These are phyloP conservation scores for Nakaseomyces uthaithaninus DNA, from an alignment of 1,139 yeast species.

Conservation along the genomic window DNA sequence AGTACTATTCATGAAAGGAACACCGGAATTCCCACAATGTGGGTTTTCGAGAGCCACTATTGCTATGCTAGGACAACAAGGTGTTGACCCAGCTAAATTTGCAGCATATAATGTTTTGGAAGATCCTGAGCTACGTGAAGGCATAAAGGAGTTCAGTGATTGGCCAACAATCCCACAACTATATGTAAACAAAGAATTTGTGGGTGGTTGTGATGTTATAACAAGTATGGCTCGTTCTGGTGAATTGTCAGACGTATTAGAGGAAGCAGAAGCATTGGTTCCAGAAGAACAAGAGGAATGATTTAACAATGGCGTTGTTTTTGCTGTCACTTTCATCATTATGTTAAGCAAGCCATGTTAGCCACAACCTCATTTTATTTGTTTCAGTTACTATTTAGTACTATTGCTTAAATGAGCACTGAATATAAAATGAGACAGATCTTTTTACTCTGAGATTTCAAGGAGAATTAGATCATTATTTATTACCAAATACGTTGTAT, in stretches of 20 bases:
- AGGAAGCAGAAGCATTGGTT: conserved; percentile 67
- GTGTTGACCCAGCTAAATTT: conserved; percentile 91
- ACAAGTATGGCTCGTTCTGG: conserved; percentile 89
- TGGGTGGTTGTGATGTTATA: conserved; percentile 96
- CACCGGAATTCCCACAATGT: conserved; percentile 97
- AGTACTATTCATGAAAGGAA: conserved; percentile 91
- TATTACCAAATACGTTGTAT: too few species aligned
- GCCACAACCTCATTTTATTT: too few species aligned
- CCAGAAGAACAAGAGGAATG: conserved; percentile 52
- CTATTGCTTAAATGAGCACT: too few species aligned
- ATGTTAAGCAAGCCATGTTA: too few species aligned
- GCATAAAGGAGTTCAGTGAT: conserved; percentile 87
- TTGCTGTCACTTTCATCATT: too few species aligned
- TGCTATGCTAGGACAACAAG: conserved; percentile 88
- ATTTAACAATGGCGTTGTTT: not conserved
- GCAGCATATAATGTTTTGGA: conserved; percentile 96
- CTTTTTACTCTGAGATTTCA: too few species aligned
- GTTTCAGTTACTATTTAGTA: too few species aligned
- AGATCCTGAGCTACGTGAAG: conserved; percentile 83
- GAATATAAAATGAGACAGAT: too few species aligned
- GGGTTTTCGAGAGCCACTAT: conserved; percentile 96
- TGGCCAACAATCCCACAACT: conserved; percentile 61
- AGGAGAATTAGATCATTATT: too few species aligned
- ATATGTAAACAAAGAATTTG: conserved; percentile 65
- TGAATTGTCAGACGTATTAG: conserved; percentile 80